Evolutionary conservation across 2,329 filamentous ascomycete genomes (phyloP).

Genomic region (Pyrenochaeta sp.): DNA sequence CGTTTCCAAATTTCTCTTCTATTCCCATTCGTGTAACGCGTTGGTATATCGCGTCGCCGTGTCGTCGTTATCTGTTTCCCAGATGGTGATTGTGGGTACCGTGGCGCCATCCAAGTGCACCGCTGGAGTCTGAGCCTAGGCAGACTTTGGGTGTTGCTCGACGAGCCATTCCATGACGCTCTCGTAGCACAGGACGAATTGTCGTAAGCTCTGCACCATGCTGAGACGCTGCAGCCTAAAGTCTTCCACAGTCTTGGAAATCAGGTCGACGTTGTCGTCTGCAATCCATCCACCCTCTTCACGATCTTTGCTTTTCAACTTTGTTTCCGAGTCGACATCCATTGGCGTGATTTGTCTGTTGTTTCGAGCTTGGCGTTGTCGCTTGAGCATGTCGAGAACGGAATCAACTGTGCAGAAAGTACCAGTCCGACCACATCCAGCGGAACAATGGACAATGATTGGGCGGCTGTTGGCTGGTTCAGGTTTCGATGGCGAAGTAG

Average conservation of each 20-base stretch:
- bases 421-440: slow-evolving; percentile 92
- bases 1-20: too few relatives aligned
- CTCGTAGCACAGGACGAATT: slow-evolving; percentile 97
- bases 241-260: slow-evolving; percentile 87
- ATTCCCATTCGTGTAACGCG: too few relatives aligned
- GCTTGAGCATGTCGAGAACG: slow-evolving; percentile 94
- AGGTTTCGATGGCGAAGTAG: slow-evolving; percentile 64
- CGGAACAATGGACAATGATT: slow-evolving; percentile 92
- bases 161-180: slow-evolving; percentile 87
- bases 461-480: slow-evolving; percentile 64
- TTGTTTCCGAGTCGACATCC: slow-evolving; percentile 37
- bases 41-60: too few relatives aligned
- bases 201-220: slow-evolving; percentile 94
- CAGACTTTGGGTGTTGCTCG: slow-evolving; percentile 50
- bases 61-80: slow-evolving; percentile 11
- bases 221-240: slow-evolving; percentile 87
- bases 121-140: slow-evolving; percentile 17
- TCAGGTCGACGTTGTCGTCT: slow-evolving; percentile 75
- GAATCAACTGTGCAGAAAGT: slow-evolving; percentile 97
- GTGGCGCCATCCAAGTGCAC: not conserved
- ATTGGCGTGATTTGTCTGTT: slow-evolving; percentile 52
- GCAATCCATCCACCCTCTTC: slow-evolving; percentile 70
- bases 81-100: slow-evolving; percentile 14
- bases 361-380: slow-evolving; percentile 65
- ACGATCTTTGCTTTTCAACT: slow-evolving; percentile 29